Base-by-base conservation (phyloP, 208 protist genomes). In the Angomonas ambiguus region DNA sequence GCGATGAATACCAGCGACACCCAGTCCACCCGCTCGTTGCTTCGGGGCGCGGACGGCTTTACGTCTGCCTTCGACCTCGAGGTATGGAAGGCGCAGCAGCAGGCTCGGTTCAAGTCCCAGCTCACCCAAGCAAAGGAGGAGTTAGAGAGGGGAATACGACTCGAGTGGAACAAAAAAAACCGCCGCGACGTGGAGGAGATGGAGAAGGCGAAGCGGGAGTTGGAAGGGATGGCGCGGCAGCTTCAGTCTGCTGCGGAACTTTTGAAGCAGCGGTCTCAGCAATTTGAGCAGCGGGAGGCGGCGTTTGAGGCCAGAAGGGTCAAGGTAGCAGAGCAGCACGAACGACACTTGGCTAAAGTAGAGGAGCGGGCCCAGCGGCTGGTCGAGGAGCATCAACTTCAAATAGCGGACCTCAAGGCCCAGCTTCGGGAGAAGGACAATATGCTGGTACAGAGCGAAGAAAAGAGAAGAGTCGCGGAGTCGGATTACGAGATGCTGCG, bases 41-140 rank as follows among this genome's bases (percentile, higher is more conserved):
- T 93, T 33, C 85, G 91, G 18, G 79, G 66, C 42, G 90, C 89
- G 2, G 81, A 82, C 13, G 92, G 95, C 84, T 97, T 94, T 71
- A 77, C 81, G 3, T 83, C 85, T 13, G 89, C 86, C 13, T 97
- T 94, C 74, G 87, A 95, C 62, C 65, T 95, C 13, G 89, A 97
- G 62, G 80, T 97, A 51, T 97, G 92, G 90, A 94, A 95, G 70
- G 86, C 86, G 31, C 83, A 95, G 74, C 87, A 96, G 81, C 82
- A 93, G 70, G 75, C 78, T 6, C 82, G 69, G 4, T 88, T 92
- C 51, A 71, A 80, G 18, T 70, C 71, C 33, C 80, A 92, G 76
- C 69, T 96, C 51, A 70, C 68, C 0, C 74, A 90, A 63, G 86
- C 84, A 18, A 87, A 83, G 67, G 71, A 79, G 35, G 59, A 67